A percentile compares a stretch with the other conserved stretches of the same genome.
phyloP scores from a whole-genome alignment of 257 asterid genomes.

The Oldenlandia corymbosa region DNA sequence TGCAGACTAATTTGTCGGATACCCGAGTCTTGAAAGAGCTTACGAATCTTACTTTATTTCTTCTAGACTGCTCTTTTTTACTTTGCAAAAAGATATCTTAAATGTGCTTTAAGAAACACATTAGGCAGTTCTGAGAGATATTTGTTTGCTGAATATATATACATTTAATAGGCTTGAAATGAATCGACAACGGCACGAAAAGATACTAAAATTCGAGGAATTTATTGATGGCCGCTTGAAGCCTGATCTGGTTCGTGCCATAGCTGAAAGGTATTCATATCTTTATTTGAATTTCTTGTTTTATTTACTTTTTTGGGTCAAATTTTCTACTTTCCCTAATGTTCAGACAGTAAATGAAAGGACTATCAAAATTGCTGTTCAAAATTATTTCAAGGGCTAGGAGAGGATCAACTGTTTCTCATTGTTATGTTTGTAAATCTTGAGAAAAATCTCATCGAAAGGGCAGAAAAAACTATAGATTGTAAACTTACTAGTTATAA shows the following conservation, averaged over 20 bases:
- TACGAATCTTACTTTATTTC: too few species aligned
- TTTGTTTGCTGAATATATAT: too few species aligned
- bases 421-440: not conserved
- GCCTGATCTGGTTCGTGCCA: constrained; percentile 81
- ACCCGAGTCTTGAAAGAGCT: too few species aligned
- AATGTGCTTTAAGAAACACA: too few species aligned
- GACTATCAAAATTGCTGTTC: not conserved
- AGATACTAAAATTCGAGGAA: constrained; percentile 63
- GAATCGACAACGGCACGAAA: constrained; percentile 47
- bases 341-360: not conserved
- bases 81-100: too few species aligned
- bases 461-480: not conserved
- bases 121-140: too few species aligned
- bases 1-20: too few species aligned
- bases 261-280: constrained; percentile 55
- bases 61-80: too few species aligned
- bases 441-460: not conserved
- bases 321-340: not conserved
- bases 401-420: not conserved
- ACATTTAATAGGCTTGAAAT: constrained; percentile 39
- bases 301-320: not conserved
- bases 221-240: constrained; percentile 73
- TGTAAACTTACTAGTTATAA: not conserved
- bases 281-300: too few species aligned
- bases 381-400: not conserved